Evolutionary conservation across 371 early-diverging fungal species (phyloP).

Genomic region (Gilbertella persicaria): DNA sequence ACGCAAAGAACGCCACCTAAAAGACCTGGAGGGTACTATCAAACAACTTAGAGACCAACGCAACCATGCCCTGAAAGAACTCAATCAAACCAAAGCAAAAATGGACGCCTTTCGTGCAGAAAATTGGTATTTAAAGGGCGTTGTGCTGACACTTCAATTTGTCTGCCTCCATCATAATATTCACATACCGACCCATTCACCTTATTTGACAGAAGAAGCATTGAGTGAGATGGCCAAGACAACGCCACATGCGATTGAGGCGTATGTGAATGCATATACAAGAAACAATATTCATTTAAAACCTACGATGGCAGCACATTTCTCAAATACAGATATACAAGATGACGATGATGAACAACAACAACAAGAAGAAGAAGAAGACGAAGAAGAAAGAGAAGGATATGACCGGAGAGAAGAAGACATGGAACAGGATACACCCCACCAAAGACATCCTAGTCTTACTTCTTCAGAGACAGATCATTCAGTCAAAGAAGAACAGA

Average conservation of each 20-base stretch:
- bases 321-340: constrained; percentile 14
- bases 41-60: constrained; percentile 60
- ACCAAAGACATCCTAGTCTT: too few relatives aligned
- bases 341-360: constrained; percentile 1
- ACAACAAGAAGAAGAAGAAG: constrained; percentile 3
- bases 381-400: neutral
- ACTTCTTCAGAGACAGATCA: too few relatives aligned
- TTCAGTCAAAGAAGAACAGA: too few relatives aligned
- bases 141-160: constrained; percentile 53
- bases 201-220: constrained; percentile 37
- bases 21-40: constrained; percentile 64
- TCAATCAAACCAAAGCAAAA: constrained; percentile 40
- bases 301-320: constrained; percentile 40
- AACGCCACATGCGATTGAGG: constrained; percentile 41
- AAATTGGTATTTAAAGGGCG: constrained; percentile 58
- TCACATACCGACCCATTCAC: constrained; percentile 41
- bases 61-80: constrained; percentile 41
- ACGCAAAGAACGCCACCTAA: constrained; percentile 72
- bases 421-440: too few relatives aligned
- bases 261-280: constrained; percentile 43
- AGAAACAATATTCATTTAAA: constrained; percentile 37
- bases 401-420: constrained; percentile 3
- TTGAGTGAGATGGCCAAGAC: constrained; percentile 34
- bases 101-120: constrained; percentile 59
- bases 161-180: constrained; percentile 43